Percentiles rank a stretch among this genome's conserved stretches.
Conservation (phyloP, 163 green algal genomes). For the Chlorella variabilis region DNA sequence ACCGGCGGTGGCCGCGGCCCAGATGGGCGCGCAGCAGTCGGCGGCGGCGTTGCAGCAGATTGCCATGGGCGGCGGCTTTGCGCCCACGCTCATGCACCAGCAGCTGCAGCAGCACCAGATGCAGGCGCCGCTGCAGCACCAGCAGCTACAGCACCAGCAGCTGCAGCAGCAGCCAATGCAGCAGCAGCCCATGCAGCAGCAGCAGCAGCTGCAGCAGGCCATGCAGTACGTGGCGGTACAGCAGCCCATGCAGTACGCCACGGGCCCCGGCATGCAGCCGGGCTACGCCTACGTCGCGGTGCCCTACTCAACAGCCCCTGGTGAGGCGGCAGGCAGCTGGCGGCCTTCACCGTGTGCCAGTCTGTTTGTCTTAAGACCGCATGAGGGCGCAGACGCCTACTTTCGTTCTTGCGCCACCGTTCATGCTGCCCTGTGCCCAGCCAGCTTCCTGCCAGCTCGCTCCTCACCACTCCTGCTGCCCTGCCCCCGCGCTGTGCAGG, state of each 20-base stretch:
- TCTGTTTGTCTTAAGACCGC: too few relatives aligned
- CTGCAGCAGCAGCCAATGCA: constrained; percentile 16
- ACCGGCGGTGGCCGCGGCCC: constrained; percentile 11
- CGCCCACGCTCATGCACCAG: constrained; percentile 17
- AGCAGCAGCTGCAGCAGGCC: not conserved
- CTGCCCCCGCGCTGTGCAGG: constrained; percentile 1
- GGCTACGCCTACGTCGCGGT: constrained; percentile 34
- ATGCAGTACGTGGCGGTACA: constrained; percentile 25
- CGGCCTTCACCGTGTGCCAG: too few relatives aligned
- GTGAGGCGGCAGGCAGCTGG: not conserved
- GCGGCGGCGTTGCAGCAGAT: constrained; percentile 41
- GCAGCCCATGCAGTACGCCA: constrained; percentile 29
- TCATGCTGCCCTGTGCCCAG: too few relatives aligned
- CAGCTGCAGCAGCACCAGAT: constrained; percentile 2
- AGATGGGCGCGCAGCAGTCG: constrained; percentile 38
- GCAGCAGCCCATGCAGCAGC: not conserved
- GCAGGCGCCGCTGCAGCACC: not conserved
- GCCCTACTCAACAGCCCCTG: constrained; percentile 11
- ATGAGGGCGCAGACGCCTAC: too few relatives aligned
- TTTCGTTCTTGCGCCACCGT: too few relatives aligned
- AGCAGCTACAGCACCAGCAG: constrained; percentile 2
- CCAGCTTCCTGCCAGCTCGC: not conserved
- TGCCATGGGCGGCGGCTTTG: constrained; percentile 29
- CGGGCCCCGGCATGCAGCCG: constrained; percentile 1
- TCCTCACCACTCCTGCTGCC: too few relatives aligned